Evolutionary conservation across 345 rosid genomes (phyloP), one percentile per base, ranked within the genome.

Genomic region (Viola odorata): DNA sequence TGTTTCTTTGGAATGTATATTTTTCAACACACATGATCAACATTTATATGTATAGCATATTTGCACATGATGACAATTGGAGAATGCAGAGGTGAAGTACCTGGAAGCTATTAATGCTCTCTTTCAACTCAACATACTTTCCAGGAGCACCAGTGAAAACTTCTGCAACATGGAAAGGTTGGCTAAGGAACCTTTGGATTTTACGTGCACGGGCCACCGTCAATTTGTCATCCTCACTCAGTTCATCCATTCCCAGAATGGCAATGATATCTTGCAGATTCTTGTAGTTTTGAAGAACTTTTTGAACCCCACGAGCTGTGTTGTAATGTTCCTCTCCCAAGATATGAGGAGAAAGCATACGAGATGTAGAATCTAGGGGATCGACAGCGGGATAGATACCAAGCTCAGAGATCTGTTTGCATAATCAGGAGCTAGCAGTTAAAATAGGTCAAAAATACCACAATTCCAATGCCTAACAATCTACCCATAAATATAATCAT

Each of bases 361-460:
- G 97, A 37, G 97, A 94, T 60, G 99, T 94, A 12, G 97, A 94
- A 81, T 94, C 97, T 37, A 94, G 75, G 49, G 99, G 99, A 77
- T 94, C 99, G 23, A 94, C 97, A 50, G 97, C 97, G 78, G 97
- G 99, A 66, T 94, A 94, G 68, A 94, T 94, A 80, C 97, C 99
- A 52, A 94, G 88, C 83, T 94, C 99, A 4, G 99, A 88, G 47
- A 94, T 90, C 97, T 94, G 75, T 39, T 4, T 23, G 65, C 44
- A 45, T 0, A 39, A 60, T 15, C 52, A 12, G 49, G 1, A 3
- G 10, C 8, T 37, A 7, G 3, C 38, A 64, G 17, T 47, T 5
- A n/a, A 23, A 17, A 8, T 8, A 39, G 37, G 3, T 15, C n/a
- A 57, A 6, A 16, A 12, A 54, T 10, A 8, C 16, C 52, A 41